Evolutionary conservation across 805 yeast genomes (phyloP).

Genomic region (Metahyphopichia silvanorum): DNA sequence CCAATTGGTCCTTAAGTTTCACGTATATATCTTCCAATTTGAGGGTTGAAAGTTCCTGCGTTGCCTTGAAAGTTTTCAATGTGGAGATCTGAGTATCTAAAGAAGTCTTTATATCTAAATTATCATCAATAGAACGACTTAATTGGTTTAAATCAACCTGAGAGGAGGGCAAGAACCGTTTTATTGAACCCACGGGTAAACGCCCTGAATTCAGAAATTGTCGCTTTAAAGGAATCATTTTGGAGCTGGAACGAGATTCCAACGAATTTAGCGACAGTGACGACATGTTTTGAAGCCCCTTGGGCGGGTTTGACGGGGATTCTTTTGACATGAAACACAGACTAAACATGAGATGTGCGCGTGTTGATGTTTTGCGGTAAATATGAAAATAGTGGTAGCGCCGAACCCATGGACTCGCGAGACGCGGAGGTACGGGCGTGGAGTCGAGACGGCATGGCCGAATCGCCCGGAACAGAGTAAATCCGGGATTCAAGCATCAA

Average conservation of each 20-base stretch:
- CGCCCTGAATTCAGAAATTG: background rate
- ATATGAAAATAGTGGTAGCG: too few species aligned
- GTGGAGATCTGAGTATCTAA: constrained; percentile 18
- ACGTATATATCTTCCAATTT: constrained; percentile 31
- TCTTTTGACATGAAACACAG: too few species aligned
- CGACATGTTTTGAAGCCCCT: too few species aligned
- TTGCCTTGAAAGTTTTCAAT: constrained; percentile 34
- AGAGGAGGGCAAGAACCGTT: background rate
- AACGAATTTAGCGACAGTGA: background rate
- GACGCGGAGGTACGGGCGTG: too few species aligned
- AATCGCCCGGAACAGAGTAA: too few species aligned
- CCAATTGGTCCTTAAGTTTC: constrained; percentile 35
- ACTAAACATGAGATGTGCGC: too few species aligned
- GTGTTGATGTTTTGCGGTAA: too few species aligned
- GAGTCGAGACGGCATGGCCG: too few species aligned
- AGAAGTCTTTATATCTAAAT: background rate
- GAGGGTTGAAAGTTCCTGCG: constrained; percentile 32
- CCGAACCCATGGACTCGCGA: too few species aligned
- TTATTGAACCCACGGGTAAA: background rate
- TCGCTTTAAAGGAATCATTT: background rate
- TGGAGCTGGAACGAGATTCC: background rate
- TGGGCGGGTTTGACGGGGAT: too few species aligned
- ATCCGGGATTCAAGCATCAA: too few species aligned
- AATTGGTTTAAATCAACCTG: background rate
- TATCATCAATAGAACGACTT: background rate